Evolutionary conservation across 73 alveolate genomes (phyloP).

Genomic region (Tetrahymena elliotti): DNA sequence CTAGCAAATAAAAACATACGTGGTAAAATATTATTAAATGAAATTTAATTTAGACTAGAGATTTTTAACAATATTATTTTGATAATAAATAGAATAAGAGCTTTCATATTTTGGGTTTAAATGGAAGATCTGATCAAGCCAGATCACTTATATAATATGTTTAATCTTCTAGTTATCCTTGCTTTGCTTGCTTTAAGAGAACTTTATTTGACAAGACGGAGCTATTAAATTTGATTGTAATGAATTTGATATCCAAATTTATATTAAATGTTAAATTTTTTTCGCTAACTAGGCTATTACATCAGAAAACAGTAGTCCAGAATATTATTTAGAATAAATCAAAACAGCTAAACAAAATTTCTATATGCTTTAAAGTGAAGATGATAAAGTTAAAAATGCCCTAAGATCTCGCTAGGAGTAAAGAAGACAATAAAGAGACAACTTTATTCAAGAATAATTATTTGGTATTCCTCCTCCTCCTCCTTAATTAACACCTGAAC

Average conservation of each 20-base stretch:
- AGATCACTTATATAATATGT: background rate
- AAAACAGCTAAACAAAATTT: background rate
- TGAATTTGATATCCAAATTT: background rate
- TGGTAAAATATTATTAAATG: background rate
- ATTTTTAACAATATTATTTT: background rate
- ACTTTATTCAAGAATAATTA: background rate
- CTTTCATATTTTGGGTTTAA: background rate
- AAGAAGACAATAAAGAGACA: background rate
- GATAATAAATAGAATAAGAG: background rate
- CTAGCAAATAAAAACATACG: background rate
- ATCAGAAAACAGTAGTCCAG: background rate
- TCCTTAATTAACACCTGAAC: background rate
- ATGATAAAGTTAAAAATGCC: background rate
- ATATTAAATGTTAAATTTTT: background rate
- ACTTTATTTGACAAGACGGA: background rate
- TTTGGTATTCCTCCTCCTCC: background rate
- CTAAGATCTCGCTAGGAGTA: background rate
- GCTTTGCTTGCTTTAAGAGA: background rate
- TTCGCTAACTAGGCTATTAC: background rate
- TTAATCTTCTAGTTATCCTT: background rate
- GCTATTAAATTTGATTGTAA: background rate
- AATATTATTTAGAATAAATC: background rate
- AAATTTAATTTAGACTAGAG: background rate
- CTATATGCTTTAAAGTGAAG: background rate
- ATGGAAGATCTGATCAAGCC: background rate